These are phyloP conservation scores for Leishmania braziliensis DNA, from an alignment of 208 protist genomes.

Conservation along the genomic window DNA sequence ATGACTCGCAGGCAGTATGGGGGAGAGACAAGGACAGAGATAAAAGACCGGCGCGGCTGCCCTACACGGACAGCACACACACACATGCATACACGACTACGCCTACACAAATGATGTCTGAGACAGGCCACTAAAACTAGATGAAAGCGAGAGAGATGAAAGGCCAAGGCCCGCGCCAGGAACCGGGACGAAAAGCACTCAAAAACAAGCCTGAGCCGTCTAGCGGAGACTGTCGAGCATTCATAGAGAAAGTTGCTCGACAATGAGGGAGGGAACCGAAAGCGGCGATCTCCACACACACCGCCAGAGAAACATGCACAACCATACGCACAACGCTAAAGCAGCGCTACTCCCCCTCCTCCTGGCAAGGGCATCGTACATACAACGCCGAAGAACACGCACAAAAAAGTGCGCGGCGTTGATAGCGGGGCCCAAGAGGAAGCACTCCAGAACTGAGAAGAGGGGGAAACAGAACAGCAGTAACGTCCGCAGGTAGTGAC, in stretches of 20 bases:
- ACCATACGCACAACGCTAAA: background rate
- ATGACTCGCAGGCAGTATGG: background rate
- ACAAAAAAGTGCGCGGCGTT: background rate
- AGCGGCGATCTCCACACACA: background rate
- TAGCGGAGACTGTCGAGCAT: background rate
- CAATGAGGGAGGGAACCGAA: background rate
- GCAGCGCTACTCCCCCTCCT: background rate
- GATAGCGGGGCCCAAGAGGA: background rate
- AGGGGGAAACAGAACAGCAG: background rate
- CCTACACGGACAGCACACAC: background rate
- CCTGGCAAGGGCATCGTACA: background rate
- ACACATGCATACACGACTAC: background rate
- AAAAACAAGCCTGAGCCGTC: background rate
- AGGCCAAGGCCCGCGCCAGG: background rate
- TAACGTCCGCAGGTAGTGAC: background rate
- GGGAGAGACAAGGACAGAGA: background rate
- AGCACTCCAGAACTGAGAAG: background rate
- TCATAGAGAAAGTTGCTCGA: background rate
- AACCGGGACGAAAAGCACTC: background rate
- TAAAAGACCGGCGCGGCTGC: background rate
- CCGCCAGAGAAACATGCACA: background rate
- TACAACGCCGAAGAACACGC: background rate
- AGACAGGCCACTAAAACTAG: background rate
- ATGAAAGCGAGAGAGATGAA: background rate
- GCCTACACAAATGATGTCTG: background rate